A percentile compares a stretch with the other conserved stretches of the same genome.
Evolutionary conservation across 140 eudicot genomes (phyloP).

Genomic region (Flaveria floridana): DNA sequence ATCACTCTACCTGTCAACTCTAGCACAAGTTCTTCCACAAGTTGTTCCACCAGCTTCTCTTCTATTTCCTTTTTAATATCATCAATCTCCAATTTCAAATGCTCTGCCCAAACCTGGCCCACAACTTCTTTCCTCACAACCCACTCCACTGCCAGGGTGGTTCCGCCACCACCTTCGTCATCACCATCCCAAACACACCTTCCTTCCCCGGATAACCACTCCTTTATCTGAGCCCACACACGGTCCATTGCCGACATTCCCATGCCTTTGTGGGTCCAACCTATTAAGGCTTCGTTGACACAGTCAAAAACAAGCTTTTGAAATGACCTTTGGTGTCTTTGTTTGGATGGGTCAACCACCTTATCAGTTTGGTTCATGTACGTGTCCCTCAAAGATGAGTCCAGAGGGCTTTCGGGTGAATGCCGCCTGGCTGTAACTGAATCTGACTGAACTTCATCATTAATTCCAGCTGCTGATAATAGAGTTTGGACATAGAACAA

Average conservation of each 20-base stretch:
- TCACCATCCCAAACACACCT: slow-evolving; percentile 48
- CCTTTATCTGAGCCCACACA: slow-evolving; percentile 71
- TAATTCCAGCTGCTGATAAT: slow-evolving; percentile 62
- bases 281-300: slow-evolving; percentile 58
- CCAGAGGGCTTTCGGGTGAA: slow-evolving; percentile 76
- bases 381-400: slow-evolving; percentile 73
- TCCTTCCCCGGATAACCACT: slow-evolving; percentile 56
- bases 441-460: slow-evolving; percentile 31
- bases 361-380: slow-evolving; percentile 47
- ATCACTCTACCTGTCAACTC: slow-evolving; percentile 56
- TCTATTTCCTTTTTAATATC: slow-evolving; percentile 63
- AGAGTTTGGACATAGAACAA: slow-evolving; percentile 56
- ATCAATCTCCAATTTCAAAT: slow-evolving; percentile 53
- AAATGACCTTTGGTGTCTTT: slow-evolving; percentile 57
- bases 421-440: slow-evolving; percentile 55
- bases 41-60: slow-evolving; percentile 70
- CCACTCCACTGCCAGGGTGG: slow-evolving; percentile 59
- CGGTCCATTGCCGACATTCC: slow-evolving; percentile 39
- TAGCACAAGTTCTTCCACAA: slow-evolving; percentile 67
- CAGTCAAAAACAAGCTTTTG: slow-evolving; percentile 81
- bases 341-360: slow-evolving; percentile 48
- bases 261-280: slow-evolving; percentile 24
- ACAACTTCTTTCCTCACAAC: slow-evolving; percentile 77
- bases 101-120: slow-evolving; percentile 71
- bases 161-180: slow-evolving; percentile 35